phyloP scores from a whole-genome alignment of 805 yeast genomes.

The Nakazawaea sp. region DNA sequence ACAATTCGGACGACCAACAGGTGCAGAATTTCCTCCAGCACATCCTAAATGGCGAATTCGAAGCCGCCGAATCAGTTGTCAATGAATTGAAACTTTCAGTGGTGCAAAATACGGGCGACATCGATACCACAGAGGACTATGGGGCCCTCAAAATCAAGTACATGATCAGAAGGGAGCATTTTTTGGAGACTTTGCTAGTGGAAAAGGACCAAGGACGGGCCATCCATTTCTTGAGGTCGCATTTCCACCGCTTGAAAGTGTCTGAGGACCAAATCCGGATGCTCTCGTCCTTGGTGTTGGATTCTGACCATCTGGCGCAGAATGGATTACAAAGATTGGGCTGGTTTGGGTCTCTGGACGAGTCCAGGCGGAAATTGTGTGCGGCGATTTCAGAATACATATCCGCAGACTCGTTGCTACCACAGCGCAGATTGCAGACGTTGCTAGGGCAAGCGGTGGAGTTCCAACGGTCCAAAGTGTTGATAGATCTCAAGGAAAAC shows the following conservation, averaged over 20 bases:
- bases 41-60: slow-evolving; percentile 36
- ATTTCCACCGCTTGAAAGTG: slow-evolving; percentile 21
- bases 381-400: slow-evolving; percentile 36
- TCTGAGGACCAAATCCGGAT: slow-evolving; percentile 11
- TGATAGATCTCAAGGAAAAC: slow-evolving; percentile 26
- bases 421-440: slow-evolving; percentile 43
- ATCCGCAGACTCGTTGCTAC: slow-evolving; percentile 46
- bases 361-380: slow-evolving; percentile 34
- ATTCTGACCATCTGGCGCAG: slow-evolving; percentile 19
- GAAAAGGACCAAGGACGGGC: slow-evolving; percentile 26
- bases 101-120: slow-evolving; percentile 2
- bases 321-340: slow-evolving; percentile 13
- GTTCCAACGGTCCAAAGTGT: slow-evolving; percentile 33
- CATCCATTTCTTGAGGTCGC: slow-evolving; percentile 28
- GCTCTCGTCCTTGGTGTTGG: slow-evolving; percentile 16
- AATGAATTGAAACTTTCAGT: slow-evolving; percentile 3
- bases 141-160: slow-evolving; percentile 17
- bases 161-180: slow-evolving; percentile 31
- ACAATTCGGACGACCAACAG: slow-evolving; percentile 2
- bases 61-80: slow-evolving; percentile 25
- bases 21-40: slow-evolving; percentile 32
- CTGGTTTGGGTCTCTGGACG: slow-evolving; percentile 23
- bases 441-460: slow-evolving; percentile 44
- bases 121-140: background rate
- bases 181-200: slow-evolving; percentile 31